phyloP scores from a whole-genome alignment of 768 basidiomycete genomes.

The Pilatotrama ljubarskyi region DNA sequence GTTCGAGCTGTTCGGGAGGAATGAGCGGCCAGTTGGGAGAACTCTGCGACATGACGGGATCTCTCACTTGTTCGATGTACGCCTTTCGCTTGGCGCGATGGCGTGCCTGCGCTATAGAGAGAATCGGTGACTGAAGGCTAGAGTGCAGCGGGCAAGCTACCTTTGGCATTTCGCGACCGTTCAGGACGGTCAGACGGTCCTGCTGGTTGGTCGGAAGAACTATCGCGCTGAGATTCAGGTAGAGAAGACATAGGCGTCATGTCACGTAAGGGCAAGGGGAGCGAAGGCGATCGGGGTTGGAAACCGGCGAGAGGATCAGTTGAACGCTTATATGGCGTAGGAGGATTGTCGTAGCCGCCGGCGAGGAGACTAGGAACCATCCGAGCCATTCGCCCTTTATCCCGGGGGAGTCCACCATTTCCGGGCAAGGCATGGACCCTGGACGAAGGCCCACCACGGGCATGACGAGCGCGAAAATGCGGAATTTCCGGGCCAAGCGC shows the following conservation, averaged over 20 bases:
- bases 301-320: constrained; percentile 22
- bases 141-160: constrained; percentile 9
- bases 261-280: constrained; percentile 27
- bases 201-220: constrained; percentile 20
- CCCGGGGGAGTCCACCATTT: neutral
- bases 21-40: neutral
- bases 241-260: constrained; percentile 26
- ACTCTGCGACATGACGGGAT: neutral
- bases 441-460: neutral
- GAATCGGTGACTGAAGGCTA: neutral
- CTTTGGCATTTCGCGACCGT: constrained; percentile 31
- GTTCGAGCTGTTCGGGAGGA: constrained; percentile 59
- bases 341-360: constrained; percentile 17
- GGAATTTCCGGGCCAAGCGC: neutral
- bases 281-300: constrained; percentile 30
- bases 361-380: neutral
- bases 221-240: constrained; percentile 17
- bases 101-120: constrained; percentile 81
- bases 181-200: constrained; percentile 22
- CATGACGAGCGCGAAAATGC: constrained; percentile 1
- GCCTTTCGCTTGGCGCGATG: constrained; percentile 92
- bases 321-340: constrained; percentile 21
- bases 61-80: constrained; percentile 80
- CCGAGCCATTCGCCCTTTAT: neutral
- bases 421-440: constrained; percentile 6